Evolutionary conservation across 495 filamentous ascomycete species (phyloP).

Genomic region (Cryomyces minteri): DNA sequence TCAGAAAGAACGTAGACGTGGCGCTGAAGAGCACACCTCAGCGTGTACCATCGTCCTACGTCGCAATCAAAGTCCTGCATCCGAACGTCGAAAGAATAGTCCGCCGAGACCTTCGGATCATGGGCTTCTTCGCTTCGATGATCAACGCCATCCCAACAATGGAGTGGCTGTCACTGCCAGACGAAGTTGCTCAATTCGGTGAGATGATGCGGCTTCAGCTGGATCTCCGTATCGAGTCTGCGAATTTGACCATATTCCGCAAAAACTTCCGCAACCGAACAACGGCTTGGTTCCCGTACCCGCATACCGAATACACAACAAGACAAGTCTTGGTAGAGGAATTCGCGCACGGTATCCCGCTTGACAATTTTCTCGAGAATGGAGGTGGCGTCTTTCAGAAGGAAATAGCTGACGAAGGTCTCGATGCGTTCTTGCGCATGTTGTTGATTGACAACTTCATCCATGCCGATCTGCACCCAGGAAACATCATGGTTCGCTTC

Average conservation of each 20-base stretch:
- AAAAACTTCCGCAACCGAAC: slow-evolving; percentile 76
- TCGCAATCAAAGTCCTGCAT: slow-evolving; percentile 93
- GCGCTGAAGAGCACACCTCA: slow-evolving; percentile 72
- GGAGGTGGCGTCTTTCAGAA: slow-evolving; percentile 86
- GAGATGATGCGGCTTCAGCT: slow-evolving; percentile 98
- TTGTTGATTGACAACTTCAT: slow-evolving; percentile 95
- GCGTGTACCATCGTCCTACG: slow-evolving; percentile 76
- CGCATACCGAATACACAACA: slow-evolving; percentile 79
- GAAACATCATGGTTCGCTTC: slow-evolving; percentile 99
- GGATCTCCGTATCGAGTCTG: slow-evolving; percentile 85
- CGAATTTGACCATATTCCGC: slow-evolving; percentile 78
- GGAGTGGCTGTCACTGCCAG: slow-evolving; percentile 92
- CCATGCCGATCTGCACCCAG: slow-evolving; percentile 95
- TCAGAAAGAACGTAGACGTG: slow-evolving; percentile 66
- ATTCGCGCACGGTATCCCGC: slow-evolving; percentile 83
- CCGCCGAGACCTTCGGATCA: slow-evolving; percentile 75
- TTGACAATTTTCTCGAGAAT: slow-evolving; percentile 74
- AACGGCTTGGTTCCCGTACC: slow-evolving; percentile 92
- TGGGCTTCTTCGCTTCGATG: slow-evolving; percentile 74
- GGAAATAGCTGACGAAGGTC: slow-evolving; percentile 87
- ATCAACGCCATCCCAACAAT: slow-evolving; percentile 86
- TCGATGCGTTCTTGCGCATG: slow-evolving; percentile 98
- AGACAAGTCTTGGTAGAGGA: slow-evolving; percentile 89
- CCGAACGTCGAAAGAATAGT: slow-evolving; percentile 81
- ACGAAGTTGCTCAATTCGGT: slow-evolving; percentile 85